These are phyloP conservation scores for Pueraria montana DNA, from an alignment of 306 rosid species.

Conservation along the genomic window DNA sequence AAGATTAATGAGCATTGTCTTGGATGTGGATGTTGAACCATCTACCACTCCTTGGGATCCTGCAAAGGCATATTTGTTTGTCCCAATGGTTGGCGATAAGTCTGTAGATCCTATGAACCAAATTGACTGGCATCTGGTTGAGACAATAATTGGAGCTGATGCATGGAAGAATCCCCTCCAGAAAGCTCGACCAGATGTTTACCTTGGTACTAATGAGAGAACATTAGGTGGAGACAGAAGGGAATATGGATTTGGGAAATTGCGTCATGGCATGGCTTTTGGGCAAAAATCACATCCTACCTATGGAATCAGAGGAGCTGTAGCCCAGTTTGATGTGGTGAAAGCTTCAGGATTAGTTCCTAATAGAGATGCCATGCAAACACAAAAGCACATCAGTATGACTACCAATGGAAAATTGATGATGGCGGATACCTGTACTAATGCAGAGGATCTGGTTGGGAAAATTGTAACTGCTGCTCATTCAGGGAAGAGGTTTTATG, in stretches of 20 bases:
- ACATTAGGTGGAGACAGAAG: slow-evolving; percentile 98
- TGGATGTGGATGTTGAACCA: slow-evolving; percentile 99
- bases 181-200: slow-evolving; percentile 99
- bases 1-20: slow-evolving; percentile 96
- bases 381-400: slow-evolving; percentile 55
- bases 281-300: slow-evolving; percentile 98
- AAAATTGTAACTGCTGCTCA: slow-evolving; percentile 97
- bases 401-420: slow-evolving; percentile 69
- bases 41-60: slow-evolving; percentile 99
- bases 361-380: slow-evolving; percentile 60
- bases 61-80: slow-evolving; percentile 94
- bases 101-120: slow-evolving; percentile 78
- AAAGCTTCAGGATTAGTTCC: slow-evolving; percentile 97
- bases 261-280: slow-evolving; percentile 96
- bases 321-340: slow-evolving; percentile 96
- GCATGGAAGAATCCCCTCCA: slow-evolving; percentile 99
- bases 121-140: slow-evolving; percentile 96
- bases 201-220: slow-evolving; percentile 99
- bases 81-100: slow-evolving; percentile 90
- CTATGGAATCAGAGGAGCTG: slow-evolving; percentile 99
- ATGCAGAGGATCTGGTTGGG: slow-evolving; percentile 84
- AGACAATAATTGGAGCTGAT: slow-evolving; percentile 73
- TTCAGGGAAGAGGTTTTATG: slow-evolving; percentile 98
- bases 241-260: slow-evolving; percentile 93
- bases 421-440: slow-evolving; percentile 87